phyloP scores from a whole-genome alignment of 108 stramenopile genomes.

The Nitzschia inconspicua region DNA sequence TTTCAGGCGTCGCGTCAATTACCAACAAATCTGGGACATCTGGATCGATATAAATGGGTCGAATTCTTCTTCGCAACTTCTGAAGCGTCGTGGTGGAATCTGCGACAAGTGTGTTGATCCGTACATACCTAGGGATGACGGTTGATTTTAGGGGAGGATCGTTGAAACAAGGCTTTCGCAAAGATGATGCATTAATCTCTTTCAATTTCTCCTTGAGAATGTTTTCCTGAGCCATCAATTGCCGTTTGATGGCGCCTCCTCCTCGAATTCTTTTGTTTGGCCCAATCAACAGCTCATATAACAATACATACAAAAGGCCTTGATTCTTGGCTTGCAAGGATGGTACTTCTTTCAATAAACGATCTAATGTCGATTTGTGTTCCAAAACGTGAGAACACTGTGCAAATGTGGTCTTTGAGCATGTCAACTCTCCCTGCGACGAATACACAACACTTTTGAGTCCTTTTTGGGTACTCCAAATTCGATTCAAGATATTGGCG shows the following conservation, averaged over 20 bases:
- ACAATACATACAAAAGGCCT: constrained; percentile 68
- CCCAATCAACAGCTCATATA: constrained; percentile 80
- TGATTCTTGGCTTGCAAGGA: constrained; percentile 13
- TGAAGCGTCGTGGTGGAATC: constrained; percentile 35
- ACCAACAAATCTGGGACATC: constrained; percentile 86
- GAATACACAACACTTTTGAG: constrained; percentile 61
- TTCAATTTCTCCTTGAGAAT: constrained; percentile 29
- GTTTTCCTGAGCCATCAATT: constrained; percentile 61
- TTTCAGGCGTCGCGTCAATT: constrained; percentile 43
- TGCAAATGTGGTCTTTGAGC: constrained; percentile 55
- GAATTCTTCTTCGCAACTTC: constrained; percentile 14
- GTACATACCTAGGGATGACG: constrained; percentile 77
- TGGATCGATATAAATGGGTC: constrained; percentile 56
- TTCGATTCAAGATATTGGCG: constrained; percentile 37
- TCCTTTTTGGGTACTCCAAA: constrained; percentile 31
- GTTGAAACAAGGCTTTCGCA: background rate
- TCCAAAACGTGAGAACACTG: constrained; percentile 49
- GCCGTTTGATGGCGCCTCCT: constrained; percentile 80
- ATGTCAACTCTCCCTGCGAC: constrained; percentile 39
- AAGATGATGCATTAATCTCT: constrained; percentile 10
- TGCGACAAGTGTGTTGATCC: constrained; percentile 71
- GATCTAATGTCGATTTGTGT: constrained; percentile 28
- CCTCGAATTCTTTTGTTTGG: constrained; percentile 79
- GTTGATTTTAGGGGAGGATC: background rate
- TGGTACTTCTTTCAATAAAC: constrained; percentile 18